A percentile compares a stretch with the other conserved stretches of the same genome.
Evolutionary conservation across 2,329 filamentous ascomycete genomes (phyloP).

Genomic region (Sporothrix luriei): DNA sequence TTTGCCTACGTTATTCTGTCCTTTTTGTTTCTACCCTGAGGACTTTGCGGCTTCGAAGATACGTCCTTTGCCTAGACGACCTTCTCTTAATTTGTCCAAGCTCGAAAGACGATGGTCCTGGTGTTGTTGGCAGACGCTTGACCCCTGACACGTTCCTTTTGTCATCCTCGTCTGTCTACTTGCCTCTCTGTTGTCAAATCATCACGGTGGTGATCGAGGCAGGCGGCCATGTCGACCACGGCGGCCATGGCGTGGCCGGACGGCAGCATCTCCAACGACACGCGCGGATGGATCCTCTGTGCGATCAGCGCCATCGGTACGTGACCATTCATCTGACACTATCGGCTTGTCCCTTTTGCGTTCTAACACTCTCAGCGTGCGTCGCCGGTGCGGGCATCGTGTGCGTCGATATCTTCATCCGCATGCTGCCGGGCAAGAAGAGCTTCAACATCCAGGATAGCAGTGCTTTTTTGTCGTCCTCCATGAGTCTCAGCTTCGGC

Average conservation of each 20-base stretch:
- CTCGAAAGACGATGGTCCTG: slow-evolving; percentile 11
- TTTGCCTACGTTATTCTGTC: neutral
- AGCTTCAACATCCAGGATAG: slow-evolving; percentile 88
- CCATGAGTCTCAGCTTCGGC: slow-evolving; percentile 88
- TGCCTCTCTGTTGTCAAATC: neutral
- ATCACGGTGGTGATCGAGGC: neutral
- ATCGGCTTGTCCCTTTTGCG: slow-evolving; percentile 39
- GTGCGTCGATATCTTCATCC: slow-evolving; percentile 78
- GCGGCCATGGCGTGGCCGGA: slow-evolving; percentile 34
- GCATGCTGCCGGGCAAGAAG: slow-evolving; percentile 69
- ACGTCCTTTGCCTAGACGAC: slow-evolving; percentile 3
- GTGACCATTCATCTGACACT: slow-evolving; percentile 39
- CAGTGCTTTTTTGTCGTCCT: slow-evolving; percentile 82
- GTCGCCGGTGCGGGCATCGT: slow-evolving; percentile 80
- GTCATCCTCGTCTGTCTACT: neutral
- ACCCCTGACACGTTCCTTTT: neutral
- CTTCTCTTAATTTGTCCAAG: neutral
- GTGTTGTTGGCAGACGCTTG: neutral
- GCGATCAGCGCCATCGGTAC: slow-evolving; percentile 74
- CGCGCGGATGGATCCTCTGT: slow-evolving; percentile 90
- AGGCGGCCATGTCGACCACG: neutral
- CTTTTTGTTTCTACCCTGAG: neutral
- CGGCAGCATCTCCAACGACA: slow-evolving; percentile 68
- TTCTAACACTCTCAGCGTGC: slow-evolving; percentile 52
- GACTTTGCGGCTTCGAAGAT: neutral